Conservation (phyloP, 768 basidiomycete genomes). For the Guyanaporus albipodus region DNA sequence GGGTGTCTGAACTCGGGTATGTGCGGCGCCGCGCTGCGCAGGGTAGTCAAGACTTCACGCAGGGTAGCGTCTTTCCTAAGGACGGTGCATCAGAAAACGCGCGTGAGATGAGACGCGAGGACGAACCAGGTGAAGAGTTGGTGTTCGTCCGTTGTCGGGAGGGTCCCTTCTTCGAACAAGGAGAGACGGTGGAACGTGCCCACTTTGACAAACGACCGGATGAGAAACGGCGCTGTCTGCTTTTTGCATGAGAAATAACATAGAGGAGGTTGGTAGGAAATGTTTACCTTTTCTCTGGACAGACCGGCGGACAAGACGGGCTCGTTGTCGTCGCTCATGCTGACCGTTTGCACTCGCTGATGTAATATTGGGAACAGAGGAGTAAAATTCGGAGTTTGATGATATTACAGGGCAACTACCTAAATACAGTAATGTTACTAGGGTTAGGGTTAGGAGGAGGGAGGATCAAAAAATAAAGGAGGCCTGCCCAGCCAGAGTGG, state of each 20-base stretch:
- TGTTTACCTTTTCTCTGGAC: conserved; percentile 54
- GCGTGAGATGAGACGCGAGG: background rate
- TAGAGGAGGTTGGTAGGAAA: rapidly evolving
- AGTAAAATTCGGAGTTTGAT: background rate
- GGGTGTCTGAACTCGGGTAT: conserved; percentile 75
- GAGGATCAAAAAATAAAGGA: too few relatives aligned
- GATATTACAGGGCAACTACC: too few relatives aligned
- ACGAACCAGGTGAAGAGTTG: conserved; percentile 77
- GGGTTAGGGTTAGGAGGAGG: too few relatives aligned
- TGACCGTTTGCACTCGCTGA: background rate
- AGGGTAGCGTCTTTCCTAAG: conserved; percentile 79
- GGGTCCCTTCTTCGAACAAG: conserved; percentile 72
- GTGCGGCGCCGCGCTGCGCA: conserved; percentile 67
- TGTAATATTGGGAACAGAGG: background rate
- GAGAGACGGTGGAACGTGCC: conserved; percentile 70
- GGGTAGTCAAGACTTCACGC: conserved; percentile 71
- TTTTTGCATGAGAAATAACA: background rate
- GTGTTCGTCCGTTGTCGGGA: conserved; percentile 78
- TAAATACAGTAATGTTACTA: too few relatives aligned
- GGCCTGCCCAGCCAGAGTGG: conserved; percentile 43
- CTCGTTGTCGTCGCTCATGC: conserved; percentile 38
- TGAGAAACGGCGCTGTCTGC: conserved; percentile 80
- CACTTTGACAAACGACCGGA: conserved; percentile 79
- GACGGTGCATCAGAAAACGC: background rate
- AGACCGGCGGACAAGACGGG: conserved; percentile 44